Conservation (phyloP, 1,284 basidiomycete species). For the Ceratobasidium sp. region DNA sequence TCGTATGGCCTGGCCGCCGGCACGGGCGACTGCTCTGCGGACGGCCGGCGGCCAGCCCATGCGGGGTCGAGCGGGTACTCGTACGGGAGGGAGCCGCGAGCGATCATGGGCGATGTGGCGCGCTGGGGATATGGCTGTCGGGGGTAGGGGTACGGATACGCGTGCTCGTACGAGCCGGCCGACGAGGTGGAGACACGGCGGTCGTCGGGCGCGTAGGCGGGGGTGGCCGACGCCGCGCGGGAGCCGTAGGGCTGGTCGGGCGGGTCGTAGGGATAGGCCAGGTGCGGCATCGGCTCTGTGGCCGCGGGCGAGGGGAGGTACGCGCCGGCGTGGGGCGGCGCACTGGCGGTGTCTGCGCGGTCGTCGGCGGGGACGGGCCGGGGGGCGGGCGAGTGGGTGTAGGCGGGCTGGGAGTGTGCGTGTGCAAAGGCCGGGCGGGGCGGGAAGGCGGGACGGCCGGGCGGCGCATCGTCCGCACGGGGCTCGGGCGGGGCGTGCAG, state of each 20-base stretch:
- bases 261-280: neutral
- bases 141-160: constrained; percentile 1
- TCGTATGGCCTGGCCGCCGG: neutral
- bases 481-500: constrained; percentile 15
- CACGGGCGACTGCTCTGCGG: constrained; percentile 18
- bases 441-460: neutral
- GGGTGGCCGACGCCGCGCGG: constrained; percentile 1
- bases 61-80: constrained; percentile 24
- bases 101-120: constrained; percentile 22
- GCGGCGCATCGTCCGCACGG: constrained; percentile 9
- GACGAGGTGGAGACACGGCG: constrained; percentile 24
- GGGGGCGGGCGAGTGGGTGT: constrained; percentile 6
- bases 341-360: neutral
- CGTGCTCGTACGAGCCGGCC: constrained; percentile 25
- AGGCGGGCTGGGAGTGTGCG: neutral
- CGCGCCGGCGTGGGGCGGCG: neutral
- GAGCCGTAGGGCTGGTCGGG: constrained; percentile 12
- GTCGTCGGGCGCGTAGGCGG: constrained; percentile 7
- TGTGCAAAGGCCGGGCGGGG: neutral
- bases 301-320: neutral
- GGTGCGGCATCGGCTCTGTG: constrained; percentile 1
- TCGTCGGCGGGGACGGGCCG: neutral
- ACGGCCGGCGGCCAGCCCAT: constrained; percentile 20
- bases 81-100: neutral
- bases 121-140: constrained; percentile 5